phyloP scores from a whole-genome alignment of 169 alveolate species.

The Haemoproteus tartakovskyi region DNA sequence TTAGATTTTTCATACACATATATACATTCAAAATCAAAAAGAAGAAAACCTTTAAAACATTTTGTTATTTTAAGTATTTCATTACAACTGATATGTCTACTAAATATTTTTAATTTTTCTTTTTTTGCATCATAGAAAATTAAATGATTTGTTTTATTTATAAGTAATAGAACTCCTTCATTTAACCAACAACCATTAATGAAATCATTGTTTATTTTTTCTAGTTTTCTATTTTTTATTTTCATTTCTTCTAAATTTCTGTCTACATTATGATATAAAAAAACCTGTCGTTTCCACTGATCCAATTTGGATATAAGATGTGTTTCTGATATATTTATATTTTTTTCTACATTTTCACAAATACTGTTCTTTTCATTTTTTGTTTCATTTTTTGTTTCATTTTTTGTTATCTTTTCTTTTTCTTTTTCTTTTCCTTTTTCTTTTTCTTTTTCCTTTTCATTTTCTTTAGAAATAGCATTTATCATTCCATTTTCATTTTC shows the following conservation, averaged over 20 bases:
- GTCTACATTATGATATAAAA: conserved; percentile 35
- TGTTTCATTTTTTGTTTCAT: not conserved
- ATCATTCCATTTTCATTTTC: not conserved
- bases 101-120: conserved; percentile 30
- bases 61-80: conserved; percentile 9
- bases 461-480: not conserved
- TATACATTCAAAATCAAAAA: conserved; percentile 22
- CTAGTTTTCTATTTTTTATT: conserved; percentile 50
- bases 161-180: conserved; percentile 33
- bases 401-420: not conserved
- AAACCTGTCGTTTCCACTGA: conserved; percentile 3
- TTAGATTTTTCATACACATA: conserved; percentile 30
- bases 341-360: not conserved
- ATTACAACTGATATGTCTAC: conserved; percentile 15
- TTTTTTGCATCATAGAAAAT: conserved; percentile 55
- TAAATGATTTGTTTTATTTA: conserved; percentile 32
- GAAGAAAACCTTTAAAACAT: conserved; percentile 17
- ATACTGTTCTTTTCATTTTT: not conserved
- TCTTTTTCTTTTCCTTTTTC: not conserved
- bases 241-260: conserved; percentile 29
- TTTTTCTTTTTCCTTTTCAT: not conserved
- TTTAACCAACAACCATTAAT: conserved; percentile 46
- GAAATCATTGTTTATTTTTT: conserved; percentile 23
- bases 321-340: not conserved
- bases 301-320: not conserved